Evolutionary conservation across 2,329 filamentous ascomycete species (phyloP), one percentile per base, ranked within the genome.

Genomic region (Westerdykella aurantiaca): DNA sequence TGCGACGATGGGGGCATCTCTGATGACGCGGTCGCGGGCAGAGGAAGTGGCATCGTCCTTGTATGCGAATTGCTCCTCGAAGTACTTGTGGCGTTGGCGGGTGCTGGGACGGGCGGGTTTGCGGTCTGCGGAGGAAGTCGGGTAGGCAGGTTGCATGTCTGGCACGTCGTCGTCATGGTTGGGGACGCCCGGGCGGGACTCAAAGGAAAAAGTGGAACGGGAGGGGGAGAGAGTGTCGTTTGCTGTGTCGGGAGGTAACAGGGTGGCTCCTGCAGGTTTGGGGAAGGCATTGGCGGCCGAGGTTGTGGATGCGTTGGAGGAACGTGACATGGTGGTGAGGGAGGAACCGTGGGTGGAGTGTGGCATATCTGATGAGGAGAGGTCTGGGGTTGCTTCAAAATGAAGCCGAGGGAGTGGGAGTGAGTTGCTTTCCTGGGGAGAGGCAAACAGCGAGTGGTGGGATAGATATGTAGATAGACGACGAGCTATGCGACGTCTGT

Each of bases 1-100:
- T 18, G 70, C 72, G 41, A 75, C 58, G 39, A 76, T 68, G 34
- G 73, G 73, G 9, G 71, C 69, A 49, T 73, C 70, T 43, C 69
- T 68, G 41, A 53, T 59, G 38, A 72, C 64, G 38, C 70, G 60
- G 34, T 74, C 72, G 41, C 69, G 67, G 29, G 63, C 63, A 34
- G 59, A 62, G 21, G 62, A 64, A 0, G 51, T 53, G 22, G 53
- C 50, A 34, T 57, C 53, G 22, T 65, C 63, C 45, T 63, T 66
- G 59, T 66, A 66, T 31, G 60, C 56, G 43, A 68, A 68, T 16
- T 61, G 61, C 41, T 66, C 64, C 38, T 67, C 64, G 50, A 58
- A 68, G 52, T 57, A 68, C 51, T 63, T 59, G 11, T 63, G 61
- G 25, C 68, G 66, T 41, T 57, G 59, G 46, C 58, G 56, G 38